phyloP scores from a whole-genome alignment of 2,329 filamentous ascomycete genomes.

The Graphilbum fragrans region DNA sequence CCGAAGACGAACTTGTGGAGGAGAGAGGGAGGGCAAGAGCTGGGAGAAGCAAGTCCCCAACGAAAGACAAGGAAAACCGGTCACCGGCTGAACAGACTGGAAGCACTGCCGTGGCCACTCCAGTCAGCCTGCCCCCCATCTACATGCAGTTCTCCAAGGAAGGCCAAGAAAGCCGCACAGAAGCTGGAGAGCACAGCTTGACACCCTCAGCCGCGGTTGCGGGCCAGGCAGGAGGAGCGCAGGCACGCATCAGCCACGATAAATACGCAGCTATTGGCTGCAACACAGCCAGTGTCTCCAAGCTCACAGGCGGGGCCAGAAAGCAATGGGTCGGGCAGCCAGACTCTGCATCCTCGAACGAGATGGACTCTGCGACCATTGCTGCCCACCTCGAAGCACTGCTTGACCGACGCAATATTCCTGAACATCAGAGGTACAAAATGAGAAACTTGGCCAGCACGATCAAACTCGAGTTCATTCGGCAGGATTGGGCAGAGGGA shows the following conservation, averaged over 20 bases:
- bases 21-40: constrained; percentile 8
- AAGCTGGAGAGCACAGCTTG: too few species aligned
- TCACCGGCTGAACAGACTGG: constrained; percentile 41
- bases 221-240: too few species aligned
- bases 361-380: constrained; percentile 41
- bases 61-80: constrained; percentile 72
- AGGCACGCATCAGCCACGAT: too few species aligned
- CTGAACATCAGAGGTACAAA: constrained; percentile 84
- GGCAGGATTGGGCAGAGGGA: constrained; percentile 70
- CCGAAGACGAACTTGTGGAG: constrained; percentile 14
- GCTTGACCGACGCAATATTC: constrained; percentile 82
- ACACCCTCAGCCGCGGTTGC: too few species aligned
- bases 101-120: constrained; percentile 14
- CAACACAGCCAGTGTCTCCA: too few species aligned
- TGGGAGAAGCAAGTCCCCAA: constrained; percentile 15
- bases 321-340: too few species aligned
- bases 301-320: too few species aligned
- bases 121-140: constrained; percentile 55
- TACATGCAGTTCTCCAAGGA: constrained; percentile 60
- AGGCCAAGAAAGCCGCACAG: neutral
- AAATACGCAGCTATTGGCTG: too few species aligned
- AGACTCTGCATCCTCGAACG: too few species aligned
- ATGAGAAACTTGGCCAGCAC: constrained; percentile 82
- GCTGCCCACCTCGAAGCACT: constrained; percentile 47
- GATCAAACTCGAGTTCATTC: constrained; percentile 93